Evolutionary conservation across 164 flowering plant species (phyloP).

Genomic region (Santalum album): DNA sequence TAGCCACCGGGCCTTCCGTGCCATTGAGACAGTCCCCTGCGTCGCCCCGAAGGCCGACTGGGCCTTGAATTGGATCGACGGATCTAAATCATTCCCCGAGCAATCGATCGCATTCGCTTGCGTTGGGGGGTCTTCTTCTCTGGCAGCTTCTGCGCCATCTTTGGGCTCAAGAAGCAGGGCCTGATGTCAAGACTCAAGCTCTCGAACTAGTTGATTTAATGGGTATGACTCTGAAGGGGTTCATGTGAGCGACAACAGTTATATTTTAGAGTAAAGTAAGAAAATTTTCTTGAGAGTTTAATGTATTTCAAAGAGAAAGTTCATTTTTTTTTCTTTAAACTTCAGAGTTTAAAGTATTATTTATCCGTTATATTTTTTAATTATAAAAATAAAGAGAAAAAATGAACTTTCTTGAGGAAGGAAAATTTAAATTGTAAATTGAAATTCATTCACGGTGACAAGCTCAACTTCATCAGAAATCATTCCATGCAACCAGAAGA

Average conservation of each 20-base stretch:
- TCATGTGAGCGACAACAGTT: too few relatives aligned
- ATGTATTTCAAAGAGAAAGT: too few relatives aligned
- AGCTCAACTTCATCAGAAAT: slow-evolving; percentile 89
- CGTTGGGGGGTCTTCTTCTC: slow-evolving; percentile 89
- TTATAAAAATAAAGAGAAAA: too few relatives aligned
- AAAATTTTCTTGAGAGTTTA: too few relatives aligned
- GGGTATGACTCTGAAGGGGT: too few relatives aligned
- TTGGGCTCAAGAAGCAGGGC: slow-evolving; percentile 86
- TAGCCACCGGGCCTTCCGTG: slow-evolving; percentile 52
- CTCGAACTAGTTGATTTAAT: slow-evolving; percentile 78
- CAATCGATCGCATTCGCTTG: slow-evolving; percentile 76
- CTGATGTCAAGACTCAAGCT: slow-evolving; percentile 81
- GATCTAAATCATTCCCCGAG: slow-evolving; percentile 69
- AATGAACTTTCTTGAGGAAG: too few relatives aligned
- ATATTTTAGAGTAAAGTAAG: too few relatives aligned
- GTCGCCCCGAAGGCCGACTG: slow-evolving; percentile 74
- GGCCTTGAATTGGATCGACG: slow-evolving; percentile 82
- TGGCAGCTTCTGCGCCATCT: slow-evolving; percentile 80
- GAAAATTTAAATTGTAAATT: too few relatives aligned
- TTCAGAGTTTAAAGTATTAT: too few relatives aligned
- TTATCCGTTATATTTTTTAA: too few relatives aligned
- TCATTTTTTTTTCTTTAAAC: too few relatives aligned
- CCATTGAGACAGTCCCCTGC: slow-evolving; percentile 79
- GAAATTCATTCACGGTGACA: too few relatives aligned
- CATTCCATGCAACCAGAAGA: slow-evolving; percentile 95